Base-by-base conservation (phyloP, 768 basidiomycete genomes). In the Kwoniella heveanensis region DNA sequence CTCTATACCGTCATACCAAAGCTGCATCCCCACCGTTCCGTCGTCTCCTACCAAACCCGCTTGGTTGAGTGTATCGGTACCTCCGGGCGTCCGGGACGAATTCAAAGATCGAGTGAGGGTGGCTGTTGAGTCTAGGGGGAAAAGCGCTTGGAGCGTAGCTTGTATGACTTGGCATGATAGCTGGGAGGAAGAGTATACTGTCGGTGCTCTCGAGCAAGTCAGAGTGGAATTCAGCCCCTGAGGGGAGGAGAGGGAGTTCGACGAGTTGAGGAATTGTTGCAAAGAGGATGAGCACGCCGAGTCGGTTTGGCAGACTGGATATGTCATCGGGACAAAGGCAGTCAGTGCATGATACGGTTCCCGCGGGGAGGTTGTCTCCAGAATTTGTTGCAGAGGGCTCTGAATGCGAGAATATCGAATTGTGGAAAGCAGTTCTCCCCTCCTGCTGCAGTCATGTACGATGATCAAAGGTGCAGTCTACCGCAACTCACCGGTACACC, bases 151-250 rank as follows among this genome's bases (percentile, higher is more conserved):
- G 0, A 97, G 81, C 0, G 91, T 93, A 1, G 91, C 90, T 72
- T 94, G 92, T 60, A 85, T 83, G 13, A 95, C 92, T 58, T 83
- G 81, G 80, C 94, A 97, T 66, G 90, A 90, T 83, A 94, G 86
- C 77, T 92, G 87, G 2, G 90, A 85, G 1, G 88, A 84, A 1
- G 92, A 87, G 71, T 85, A 95, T 9, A 93, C 89, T 52, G 83
- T 82, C 0, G 91, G 84, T 8, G 83, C 69, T 12, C 84, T 85
- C 70, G 87, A 91, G 81, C 92, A 95, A 1, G 86, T 84, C 67
- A 94, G 74, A 2, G 88, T 88, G n/a, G 83, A 78, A 66, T 92
- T 90, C 82, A 57, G 69, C 7, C 57, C 21, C 12, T 25, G n/a
- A 10, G 56, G 37, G 12, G 66, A 57, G 8, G 71, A 50, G 25